Evolutionary conservation across 441 rosid genomes (phyloP).

Genomic region (Adansonia madagascariensis): DNA sequence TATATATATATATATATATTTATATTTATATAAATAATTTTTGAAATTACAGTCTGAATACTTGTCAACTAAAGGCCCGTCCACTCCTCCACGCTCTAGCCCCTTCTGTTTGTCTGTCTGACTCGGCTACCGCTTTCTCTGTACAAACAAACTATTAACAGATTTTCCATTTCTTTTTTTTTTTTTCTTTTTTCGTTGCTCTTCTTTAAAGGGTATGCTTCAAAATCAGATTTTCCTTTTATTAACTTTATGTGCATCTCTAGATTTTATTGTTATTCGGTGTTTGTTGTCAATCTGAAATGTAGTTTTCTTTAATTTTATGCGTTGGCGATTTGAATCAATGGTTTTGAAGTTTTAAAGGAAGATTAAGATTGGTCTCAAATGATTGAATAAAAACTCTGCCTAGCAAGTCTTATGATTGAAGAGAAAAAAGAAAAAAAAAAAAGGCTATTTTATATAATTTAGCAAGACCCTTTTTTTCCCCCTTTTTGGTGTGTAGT

Average conservation of each 20-base stretch:
- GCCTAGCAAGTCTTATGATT: neutral
- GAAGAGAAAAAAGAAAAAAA: no score
- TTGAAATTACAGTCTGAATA: neutral
- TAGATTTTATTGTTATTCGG: neutral
- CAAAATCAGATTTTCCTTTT: neutral
- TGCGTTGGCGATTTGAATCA: neutral
- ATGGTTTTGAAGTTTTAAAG: neutral
- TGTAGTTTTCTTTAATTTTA: neutral
- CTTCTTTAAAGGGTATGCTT: slow-evolving; percentile 8
- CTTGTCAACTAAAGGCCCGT: neutral
- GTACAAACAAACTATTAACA: neutral
- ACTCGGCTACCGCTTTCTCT: slow-evolving; percentile 13
- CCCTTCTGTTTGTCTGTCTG: neutral
- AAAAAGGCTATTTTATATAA: neutral
- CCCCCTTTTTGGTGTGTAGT: neutral
- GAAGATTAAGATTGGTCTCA: no score
- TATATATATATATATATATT: no score
- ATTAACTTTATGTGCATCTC: neutral
- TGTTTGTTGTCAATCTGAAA: neutral
- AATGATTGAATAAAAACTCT: neutral
- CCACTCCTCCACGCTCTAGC: neutral
- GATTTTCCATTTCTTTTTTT: slow-evolving; percentile 6
- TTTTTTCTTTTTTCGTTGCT: neutral
- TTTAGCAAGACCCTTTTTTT: neutral
- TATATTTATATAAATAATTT: no score